Conservation (phyloP, 257 asterid species). For the Rubia yunnanensis region DNA sequence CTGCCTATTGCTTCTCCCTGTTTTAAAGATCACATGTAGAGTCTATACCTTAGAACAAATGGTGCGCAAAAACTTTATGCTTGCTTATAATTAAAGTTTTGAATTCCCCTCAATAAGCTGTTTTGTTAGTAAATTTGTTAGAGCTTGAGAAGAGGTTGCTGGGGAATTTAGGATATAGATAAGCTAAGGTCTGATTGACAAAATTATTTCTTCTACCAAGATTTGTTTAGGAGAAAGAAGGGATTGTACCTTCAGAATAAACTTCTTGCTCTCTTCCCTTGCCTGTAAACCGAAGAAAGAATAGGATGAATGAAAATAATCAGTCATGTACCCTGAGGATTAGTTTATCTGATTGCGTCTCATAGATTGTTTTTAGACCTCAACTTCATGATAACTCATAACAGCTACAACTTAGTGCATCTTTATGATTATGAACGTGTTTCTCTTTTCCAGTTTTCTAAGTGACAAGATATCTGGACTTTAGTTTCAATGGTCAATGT, state of each 20-base stretch:
- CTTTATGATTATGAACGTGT: neutral
- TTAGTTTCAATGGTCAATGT: neutral
- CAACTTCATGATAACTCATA: neutral
- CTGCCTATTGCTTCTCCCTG: conserved; percentile 82
- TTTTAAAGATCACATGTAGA: conserved; percentile 4
- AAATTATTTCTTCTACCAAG: neutral
- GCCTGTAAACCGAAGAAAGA: conserved; percentile 23
- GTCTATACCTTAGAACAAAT: neutral
- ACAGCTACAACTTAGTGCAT: neutral
- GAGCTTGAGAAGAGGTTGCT: neutral
- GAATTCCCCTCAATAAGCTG: neutral
- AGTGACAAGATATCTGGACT: neutral
- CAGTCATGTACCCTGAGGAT: neutral
- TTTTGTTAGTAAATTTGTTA: neutral
- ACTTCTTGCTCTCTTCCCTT: conserved; percentile 28
- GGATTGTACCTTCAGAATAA: conserved; percentile 28
- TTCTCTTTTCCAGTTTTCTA: neutral
- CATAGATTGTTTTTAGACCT: neutral
- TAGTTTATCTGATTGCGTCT: neutral
- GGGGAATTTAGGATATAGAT: neutral
- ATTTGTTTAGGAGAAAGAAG: neutral
- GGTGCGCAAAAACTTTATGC: neutral
- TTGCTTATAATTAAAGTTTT: neutral
- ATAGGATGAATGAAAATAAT: neutral
- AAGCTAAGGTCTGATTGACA: neutral